Evolutionary conservation across 2,329 filamentous ascomycete species (phyloP).

Genomic region (Venturia effusa): DNA sequence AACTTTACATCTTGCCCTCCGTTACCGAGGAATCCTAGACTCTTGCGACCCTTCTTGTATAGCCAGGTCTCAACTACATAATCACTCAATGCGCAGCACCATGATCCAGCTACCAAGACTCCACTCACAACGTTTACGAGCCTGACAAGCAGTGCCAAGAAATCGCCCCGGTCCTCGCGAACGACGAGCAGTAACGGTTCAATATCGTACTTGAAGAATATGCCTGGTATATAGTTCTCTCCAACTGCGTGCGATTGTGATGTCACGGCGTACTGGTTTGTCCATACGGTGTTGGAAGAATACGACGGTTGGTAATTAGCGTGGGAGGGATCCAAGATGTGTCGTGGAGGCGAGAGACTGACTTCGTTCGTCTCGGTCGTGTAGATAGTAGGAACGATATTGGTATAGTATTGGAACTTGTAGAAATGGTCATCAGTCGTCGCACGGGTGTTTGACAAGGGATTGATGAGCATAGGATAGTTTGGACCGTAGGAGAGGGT

Average conservation of each 20-base stretch:
- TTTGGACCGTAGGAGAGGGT: constrained; percentile 96
- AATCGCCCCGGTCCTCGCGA: constrained; percentile 65
- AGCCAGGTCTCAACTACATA: constrained; percentile 51
- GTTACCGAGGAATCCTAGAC: constrained; percentile 29
- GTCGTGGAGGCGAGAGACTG: constrained; percentile 30
- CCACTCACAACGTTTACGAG: constrained; percentile 85
- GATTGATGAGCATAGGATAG: constrained; percentile 87
- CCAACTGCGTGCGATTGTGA: constrained; percentile 65
- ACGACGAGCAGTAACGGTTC: constrained; percentile 86
- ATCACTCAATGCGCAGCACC: constrained; percentile 77
- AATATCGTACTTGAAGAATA: constrained; percentile 99
- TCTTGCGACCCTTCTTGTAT: constrained; percentile 25
- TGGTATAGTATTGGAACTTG: constrained; percentile 97
- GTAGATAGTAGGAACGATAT: constrained; percentile 89
- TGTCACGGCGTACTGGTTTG: constrained; percentile 96
- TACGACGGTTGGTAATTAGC: constrained; percentile 24
- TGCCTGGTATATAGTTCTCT: constrained; percentile 66
- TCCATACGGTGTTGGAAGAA: constrained; percentile 57
- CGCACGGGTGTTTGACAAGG: constrained; percentile 83
- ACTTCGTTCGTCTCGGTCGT: constrained; percentile 38
- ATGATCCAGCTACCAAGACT: constrained; percentile 85
- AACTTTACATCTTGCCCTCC: constrained; percentile 15
- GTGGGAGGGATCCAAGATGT: constrained; percentile 31
- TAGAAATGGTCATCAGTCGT: constrained; percentile 68
- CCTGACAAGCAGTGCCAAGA: constrained; percentile 67